Conservation (phyloP, 345 rosid species). For the Clarkia xantiana region DNA sequence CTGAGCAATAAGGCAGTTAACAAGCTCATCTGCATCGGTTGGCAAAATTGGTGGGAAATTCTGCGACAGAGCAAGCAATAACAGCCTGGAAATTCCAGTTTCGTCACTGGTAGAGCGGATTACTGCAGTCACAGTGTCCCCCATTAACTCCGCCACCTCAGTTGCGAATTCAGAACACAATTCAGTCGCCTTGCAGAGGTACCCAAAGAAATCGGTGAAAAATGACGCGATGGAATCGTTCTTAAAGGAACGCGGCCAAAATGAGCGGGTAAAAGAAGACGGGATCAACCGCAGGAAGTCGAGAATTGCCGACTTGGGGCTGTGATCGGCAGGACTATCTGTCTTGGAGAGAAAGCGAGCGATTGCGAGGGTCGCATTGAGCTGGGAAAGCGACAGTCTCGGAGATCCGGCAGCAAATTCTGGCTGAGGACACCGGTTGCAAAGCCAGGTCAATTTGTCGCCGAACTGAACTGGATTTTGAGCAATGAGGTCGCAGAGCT, state of each 20-base stretch:
- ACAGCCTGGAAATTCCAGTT: slow-evolving; percentile 40
- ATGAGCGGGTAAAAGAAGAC: slow-evolving; percentile 49
- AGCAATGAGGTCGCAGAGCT: slow-evolving; percentile 74
- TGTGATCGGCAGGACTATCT: slow-evolving; percentile 27
- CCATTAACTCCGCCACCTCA: slow-evolving; percentile 53
- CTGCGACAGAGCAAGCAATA: slow-evolving; percentile 55
- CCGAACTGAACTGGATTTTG: slow-evolving; percentile 62
- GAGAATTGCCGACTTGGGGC: slow-evolving; percentile 42
- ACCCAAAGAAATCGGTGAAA: slow-evolving; percentile 48
- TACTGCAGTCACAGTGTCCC: slow-evolving; percentile 51
- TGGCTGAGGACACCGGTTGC: slow-evolving; percentile 79
- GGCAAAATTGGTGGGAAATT: slow-evolving; percentile 52
- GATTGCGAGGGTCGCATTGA: slow-evolving; percentile 76
- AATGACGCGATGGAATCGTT: slow-evolving; percentile 44
- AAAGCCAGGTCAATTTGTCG: slow-evolving; percentile 77
- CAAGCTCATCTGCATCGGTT: slow-evolving; percentile 56
- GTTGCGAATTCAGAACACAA: slow-evolving; percentile 41
- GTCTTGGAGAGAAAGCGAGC: slow-evolving; percentile 62
- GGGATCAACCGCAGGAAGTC: slow-evolving; percentile 67
- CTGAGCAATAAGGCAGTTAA: slow-evolving; percentile 54
- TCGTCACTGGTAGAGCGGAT: slow-evolving; percentile 23
- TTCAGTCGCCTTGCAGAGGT: slow-evolving; percentile 36
- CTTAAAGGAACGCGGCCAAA: slow-evolving; percentile 78
- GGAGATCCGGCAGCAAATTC: slow-evolving; percentile 54
- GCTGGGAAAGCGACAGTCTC: slow-evolving; percentile 71